These are phyloP conservation scores for Saraca asoca DNA, from an alignment of 331 rosid species.

Conservation along the genomic window DNA sequence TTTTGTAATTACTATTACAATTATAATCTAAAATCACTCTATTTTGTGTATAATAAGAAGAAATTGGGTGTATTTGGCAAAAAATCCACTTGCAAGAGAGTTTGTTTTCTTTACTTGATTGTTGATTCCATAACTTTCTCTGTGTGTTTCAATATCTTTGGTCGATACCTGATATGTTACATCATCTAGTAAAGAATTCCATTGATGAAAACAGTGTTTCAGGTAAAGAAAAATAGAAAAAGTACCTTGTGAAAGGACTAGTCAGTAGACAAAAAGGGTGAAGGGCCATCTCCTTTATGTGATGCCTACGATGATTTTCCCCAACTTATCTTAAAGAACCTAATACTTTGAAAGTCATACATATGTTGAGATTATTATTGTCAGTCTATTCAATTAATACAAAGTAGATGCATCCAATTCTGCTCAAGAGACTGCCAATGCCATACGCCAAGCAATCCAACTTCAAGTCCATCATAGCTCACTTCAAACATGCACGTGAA, in stretches of 20 bases:
- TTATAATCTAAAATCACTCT: too few species aligned
- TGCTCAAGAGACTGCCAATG: neutral
- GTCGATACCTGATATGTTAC: constrained; percentile 27
- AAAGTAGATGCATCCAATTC: neutral
- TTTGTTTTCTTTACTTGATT: too few species aligned
- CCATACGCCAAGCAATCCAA: constrained; percentile 14
- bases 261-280: constrained; percentile 57
- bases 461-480: neutral
- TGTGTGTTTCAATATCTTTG: too few species aligned
- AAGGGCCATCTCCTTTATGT: constrained; percentile 52
- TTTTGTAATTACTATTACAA: too few species aligned
- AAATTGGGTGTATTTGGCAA: too few species aligned
- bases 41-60: too few species aligned
- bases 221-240: constrained; percentile 43
- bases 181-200: constrained; percentile 26
- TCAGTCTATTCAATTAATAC: neutral
- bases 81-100: too few species aligned
- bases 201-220: constrained; percentile 31
- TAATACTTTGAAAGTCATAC: constrained; percentile 32
- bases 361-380: constrained; percentile 10
- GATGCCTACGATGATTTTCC: constrained; percentile 46
- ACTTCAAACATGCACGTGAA: constrained; percentile 1
- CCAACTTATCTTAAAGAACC: constrained; percentile 15
- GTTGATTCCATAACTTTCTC: too few species aligned
- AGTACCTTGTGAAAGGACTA: constrained; percentile 55